Percentiles rank a stretch among this genome's conserved stretches.
These are phyloP conservation scores for Ormosia semicastrata DNA, from an alignment of 306 rosid genomes.

Conservation along the genomic window DNA sequence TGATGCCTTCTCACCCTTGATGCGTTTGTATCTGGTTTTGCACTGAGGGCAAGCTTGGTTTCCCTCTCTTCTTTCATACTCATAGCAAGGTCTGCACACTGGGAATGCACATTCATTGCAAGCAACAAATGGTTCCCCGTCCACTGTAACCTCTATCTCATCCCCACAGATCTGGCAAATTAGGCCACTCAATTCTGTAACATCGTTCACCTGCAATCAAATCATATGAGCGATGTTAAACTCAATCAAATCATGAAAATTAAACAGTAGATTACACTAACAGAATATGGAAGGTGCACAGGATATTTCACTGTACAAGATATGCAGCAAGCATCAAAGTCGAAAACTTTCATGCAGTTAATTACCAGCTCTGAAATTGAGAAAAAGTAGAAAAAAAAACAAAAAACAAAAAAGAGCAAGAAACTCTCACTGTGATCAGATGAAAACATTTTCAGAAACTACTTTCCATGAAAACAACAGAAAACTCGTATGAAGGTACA, in stretches of 20 bases:
- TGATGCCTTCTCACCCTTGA: conserved; percentile 50
- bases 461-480: neutral
- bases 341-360: conserved; percentile 4
- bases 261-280: neutral
- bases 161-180: conserved; percentile 97
- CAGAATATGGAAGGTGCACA: neutral
- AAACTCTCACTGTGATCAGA: neutral
- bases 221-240: neutral
- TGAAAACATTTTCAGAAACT: neutral
- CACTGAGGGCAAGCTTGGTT: conserved; percentile 92
- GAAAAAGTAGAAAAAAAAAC: too few species aligned
- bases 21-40: conserved; percentile 85
- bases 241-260: conserved; percentile 24
- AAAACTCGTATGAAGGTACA: neutral
- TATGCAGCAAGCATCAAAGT: conserved; percentile 18
- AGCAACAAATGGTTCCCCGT: conserved; percentile 88
- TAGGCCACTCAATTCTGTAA: conserved; percentile 75
- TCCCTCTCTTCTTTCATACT: conserved; percentile 95
- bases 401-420: too few species aligned
- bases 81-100: conserved; percentile 86
- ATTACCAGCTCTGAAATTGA: conserved; percentile 34
- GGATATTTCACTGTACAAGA: neutral
- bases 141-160: conserved; percentile 72
- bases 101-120: conserved; percentile 98
- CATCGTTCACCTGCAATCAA: conserved; percentile 62